Evolutionary conservation across 108 stramenopile genomes (phyloP).

Genomic region (Fistulifera solaris): DNA sequence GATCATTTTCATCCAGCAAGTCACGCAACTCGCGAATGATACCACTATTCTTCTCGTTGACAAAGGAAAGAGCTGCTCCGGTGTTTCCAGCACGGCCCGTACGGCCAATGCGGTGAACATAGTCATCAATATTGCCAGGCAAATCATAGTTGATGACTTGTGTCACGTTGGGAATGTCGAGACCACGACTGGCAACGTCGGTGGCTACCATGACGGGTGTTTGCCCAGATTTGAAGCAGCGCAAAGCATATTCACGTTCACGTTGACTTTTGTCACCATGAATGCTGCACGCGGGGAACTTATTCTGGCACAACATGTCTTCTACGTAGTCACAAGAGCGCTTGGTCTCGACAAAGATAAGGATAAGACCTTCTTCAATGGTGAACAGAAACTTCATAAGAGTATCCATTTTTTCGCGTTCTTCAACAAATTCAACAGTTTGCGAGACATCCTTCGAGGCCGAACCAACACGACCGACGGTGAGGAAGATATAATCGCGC

Average conservation of each 20-base stretch:
- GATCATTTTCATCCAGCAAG: slow-evolving; percentile 79
- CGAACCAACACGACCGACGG: slow-evolving; percentile 94
- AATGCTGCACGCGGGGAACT: slow-evolving; percentile 87
- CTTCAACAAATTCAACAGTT: slow-evolving; percentile 88
- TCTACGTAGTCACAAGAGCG: slow-evolving; percentile 92
- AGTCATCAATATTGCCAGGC: slow-evolving; percentile 91
- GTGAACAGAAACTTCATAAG: slow-evolving; percentile 83
- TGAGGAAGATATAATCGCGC: slow-evolving; percentile 90
- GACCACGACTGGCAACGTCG: slow-evolving; percentile 95
- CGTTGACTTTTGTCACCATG: slow-evolving; percentile 97
- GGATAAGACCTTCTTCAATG: slow-evolving; percentile 84
- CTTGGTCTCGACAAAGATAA: slow-evolving; percentile 97
- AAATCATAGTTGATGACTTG: slow-evolving; percentile 96
- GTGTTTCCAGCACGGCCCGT: slow-evolving; percentile 98
- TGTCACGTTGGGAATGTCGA: slow-evolving; percentile 97
- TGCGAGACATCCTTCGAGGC: slow-evolving; percentile 89
- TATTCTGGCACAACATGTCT: slow-evolving; percentile 71
- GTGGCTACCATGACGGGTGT: slow-evolving; percentile 86
- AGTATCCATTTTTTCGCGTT: slow-evolving; percentile 77
- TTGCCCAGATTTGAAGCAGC: slow-evolving; percentile 69
- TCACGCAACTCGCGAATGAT: slow-evolving; percentile 70
- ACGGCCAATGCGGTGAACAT: slow-evolving; percentile 98
- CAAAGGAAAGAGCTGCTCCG: slow-evolving; percentile 87
- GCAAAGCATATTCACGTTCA: slow-evolving; percentile 86
- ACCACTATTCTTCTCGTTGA: slow-evolving; percentile 83